Base-by-base conservation (phyloP, 2,329 filamentous ascomycete species). In the Incumbomyces lentus region DNA sequence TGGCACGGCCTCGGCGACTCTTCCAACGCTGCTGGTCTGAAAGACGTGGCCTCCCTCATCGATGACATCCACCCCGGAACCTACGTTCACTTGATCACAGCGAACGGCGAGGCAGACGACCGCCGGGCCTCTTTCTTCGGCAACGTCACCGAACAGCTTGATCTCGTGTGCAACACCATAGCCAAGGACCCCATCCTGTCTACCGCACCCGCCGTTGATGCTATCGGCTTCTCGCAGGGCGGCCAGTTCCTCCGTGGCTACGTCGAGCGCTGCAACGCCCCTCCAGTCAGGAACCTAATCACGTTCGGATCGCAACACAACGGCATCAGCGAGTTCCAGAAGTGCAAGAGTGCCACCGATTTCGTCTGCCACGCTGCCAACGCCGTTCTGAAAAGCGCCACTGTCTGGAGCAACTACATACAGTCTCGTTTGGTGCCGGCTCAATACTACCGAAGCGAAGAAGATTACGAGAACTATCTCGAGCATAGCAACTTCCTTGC, bases 181-280 rank as follows among this genome's bases (percentile, higher is more conserved):
- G 75, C 83, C 49, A 62, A 74, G 0, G 78, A 95, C 61, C 82
- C 83, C 1, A 85, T 94, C 63, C 77, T 95, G 13, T 82, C 82
- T 47, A 85, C 82, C 6, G 85, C 86, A 0, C 84, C 85, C 0
- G 86, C 83, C 52, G 74, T 95, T 61, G 92, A 96, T 66, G 90
- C 89, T 30, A 69, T 98, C 31, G 92, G 92, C 22, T 95, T 98
- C 71, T 92, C 85, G 12, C 92, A 98, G 66, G 92, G 92, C 52
- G 92, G 92, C 1, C 86, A 95, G 64, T 95, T 98, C 69, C 76
- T 98, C n/a, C 81, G 92, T 49, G 92, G 76, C 18, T 89, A 94
- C 63, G 72, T 95, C 53, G 81, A 98, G 72, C 78, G 86, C 36
- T 98, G 92, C 72, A 92, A 88, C 63, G 60, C 58, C 30, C 82